These are phyloP conservation scores for Arthrobotrys iridis DNA, from an alignment of 2,329 filamentous ascomycete genomes.

Conservation along the genomic window DNA sequence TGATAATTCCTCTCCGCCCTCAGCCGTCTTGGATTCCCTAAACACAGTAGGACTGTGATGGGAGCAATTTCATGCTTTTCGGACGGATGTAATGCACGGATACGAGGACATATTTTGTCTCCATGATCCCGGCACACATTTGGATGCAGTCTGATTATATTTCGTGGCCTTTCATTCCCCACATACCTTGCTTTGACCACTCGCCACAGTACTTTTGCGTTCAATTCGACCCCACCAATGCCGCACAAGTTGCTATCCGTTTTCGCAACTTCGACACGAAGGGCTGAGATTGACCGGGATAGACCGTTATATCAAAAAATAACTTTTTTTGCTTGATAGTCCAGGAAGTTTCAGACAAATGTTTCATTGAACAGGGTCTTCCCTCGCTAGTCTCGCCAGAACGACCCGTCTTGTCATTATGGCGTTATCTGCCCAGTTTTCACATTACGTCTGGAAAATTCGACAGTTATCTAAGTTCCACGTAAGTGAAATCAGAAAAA, in stretches of 20 bases:
- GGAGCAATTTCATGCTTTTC: not conserved
- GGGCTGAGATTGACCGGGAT: not conserved
- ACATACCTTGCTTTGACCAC: not conserved
- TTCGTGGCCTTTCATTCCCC: not conserved
- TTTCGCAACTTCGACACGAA: not conserved
- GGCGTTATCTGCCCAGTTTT: constrained; percentile 42
- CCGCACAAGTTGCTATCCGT: not conserved
- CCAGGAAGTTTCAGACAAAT: not conserved
- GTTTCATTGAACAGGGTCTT: constrained; percentile 9
- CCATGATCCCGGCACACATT: not conserved
- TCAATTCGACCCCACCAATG: not conserved
- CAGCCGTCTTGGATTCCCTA: not conserved
- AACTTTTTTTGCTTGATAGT: not conserved
- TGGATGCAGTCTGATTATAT: not conserved
- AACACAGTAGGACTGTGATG: not conserved
- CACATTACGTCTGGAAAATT: constrained; percentile 52
- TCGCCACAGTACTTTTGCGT: not conserved
- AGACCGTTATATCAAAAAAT: not conserved
- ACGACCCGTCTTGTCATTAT: constrained; percentile 31
- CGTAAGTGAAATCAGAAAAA: constrained; percentile 19
- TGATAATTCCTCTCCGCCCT: not conserved
- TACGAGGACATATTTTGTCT: not conserved
- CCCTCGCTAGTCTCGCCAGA: not conserved
- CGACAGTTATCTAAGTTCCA: constrained; percentile 43
- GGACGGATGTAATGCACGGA: constrained; percentile 1